phyloP scores from a whole-genome alignment of 116 monocot species.

The Zostera marina region DNA sequence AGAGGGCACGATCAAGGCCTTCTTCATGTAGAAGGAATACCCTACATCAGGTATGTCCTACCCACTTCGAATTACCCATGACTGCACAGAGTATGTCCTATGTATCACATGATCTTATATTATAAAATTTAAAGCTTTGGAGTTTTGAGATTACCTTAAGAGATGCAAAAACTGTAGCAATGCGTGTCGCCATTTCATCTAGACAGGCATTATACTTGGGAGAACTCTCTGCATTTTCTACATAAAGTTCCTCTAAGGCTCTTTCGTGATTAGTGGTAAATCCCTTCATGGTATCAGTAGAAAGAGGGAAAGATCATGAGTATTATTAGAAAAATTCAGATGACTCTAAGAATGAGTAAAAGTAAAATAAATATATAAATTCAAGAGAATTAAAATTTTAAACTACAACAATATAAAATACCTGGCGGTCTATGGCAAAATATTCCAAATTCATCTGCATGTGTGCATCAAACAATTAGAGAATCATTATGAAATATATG shows the following conservation, averaged over 20 bases:
- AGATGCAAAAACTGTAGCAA: slow-evolving; percentile 85
- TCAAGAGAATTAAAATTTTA: background rate
- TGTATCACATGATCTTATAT: too few relatives aligned
- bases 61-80: too few relatives aligned
- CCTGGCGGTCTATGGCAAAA: slow-evolving; percentile 97
- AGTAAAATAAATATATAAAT: background rate
- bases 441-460: slow-evolving; percentile 99
- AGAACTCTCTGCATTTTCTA: slow-evolving; percentile 57
- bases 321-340: background rate
- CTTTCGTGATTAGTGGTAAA: slow-evolving; percentile 90
- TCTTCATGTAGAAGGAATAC: too few relatives aligned
- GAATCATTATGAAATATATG: background rate
- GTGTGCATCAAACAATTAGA: slow-evolving; percentile 11
- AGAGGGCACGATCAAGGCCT: too few relatives aligned
- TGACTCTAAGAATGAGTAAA: background rate
- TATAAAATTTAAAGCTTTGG: too few relatives aligned
- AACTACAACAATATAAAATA: slow-evolving; percentile 6
- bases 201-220: slow-evolving; percentile 56
- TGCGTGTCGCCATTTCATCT: slow-evolving; percentile 67
- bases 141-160: slow-evolving; percentile 24
- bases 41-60: too few relatives aligned
- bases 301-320: background rate
- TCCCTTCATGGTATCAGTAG: slow-evolving; percentile 23
- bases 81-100: too few relatives aligned
- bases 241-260: slow-evolving; percentile 76